Evolutionary conservation across 2,329 filamentous ascomycete species (phyloP).

Genomic region (Monilinia fructigena): DNA sequence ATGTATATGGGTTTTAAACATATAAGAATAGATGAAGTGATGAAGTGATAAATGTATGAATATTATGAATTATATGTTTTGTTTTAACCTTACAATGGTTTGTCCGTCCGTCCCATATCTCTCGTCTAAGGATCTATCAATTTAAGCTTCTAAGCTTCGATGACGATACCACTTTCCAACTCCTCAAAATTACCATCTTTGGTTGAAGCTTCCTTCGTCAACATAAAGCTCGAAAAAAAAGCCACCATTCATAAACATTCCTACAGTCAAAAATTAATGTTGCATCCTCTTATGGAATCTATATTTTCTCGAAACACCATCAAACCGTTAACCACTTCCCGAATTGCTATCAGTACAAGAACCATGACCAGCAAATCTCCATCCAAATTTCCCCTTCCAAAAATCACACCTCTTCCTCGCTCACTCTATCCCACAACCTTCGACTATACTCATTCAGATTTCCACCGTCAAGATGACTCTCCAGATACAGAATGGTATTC

Average conservation of each 20-base stretch:
- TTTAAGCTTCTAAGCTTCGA: no score
- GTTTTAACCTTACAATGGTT: no score
- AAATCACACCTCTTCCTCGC: slow-evolving; percentile 29
- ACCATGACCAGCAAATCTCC: slow-evolving; percentile 5
- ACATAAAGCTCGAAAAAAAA: not conserved
- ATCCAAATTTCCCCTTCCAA: not conserved
- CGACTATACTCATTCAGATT: slow-evolving; percentile 26
- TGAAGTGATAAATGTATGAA: no score
- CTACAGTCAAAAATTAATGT: not conserved
- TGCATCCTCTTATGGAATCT: not conserved
- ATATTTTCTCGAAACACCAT: not conserved
- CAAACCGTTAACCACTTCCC: not conserved
- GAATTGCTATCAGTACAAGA: not conserved
- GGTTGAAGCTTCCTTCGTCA: not conserved
- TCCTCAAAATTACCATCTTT: no score
- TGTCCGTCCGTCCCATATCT: no score
- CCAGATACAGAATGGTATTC: slow-evolving; percentile 34
- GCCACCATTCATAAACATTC: not conserved
- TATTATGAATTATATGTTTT: no score
- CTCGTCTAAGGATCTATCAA: no score
- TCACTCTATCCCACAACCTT: slow-evolving; percentile 32
- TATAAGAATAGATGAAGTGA: no score
- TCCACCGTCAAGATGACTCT: slow-evolving; percentile 31
- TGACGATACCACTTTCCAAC: no score
- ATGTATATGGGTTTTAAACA: no score